Conservation (phyloP, 139 green algal genomes). For the Coelastrella sp. region DNA sequence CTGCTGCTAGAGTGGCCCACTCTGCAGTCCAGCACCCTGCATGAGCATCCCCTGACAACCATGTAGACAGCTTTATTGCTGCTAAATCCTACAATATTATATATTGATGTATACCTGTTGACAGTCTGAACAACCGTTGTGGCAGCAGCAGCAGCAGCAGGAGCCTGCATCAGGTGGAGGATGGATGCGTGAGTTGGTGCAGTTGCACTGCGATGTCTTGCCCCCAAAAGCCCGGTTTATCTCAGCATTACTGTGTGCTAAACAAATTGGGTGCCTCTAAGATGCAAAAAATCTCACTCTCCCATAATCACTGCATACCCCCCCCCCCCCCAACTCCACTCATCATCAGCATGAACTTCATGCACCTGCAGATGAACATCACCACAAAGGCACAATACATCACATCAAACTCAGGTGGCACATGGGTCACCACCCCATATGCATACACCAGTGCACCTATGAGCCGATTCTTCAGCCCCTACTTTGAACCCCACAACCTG, state of each 20-base stretch:
- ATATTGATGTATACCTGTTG: too few species aligned
- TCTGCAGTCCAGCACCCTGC: not conserved
- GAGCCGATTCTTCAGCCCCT: constrained; percentile 34
- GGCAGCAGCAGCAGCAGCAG: not conserved
- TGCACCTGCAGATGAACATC: constrained; percentile 29
- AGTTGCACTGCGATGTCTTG: too few species aligned
- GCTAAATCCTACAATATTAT: too few species aligned
- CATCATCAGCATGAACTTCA: not conserved
- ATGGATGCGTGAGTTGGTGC: too few species aligned
- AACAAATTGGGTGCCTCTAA: not conserved
- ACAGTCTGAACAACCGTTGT: too few species aligned
- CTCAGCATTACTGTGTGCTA: too few species aligned
- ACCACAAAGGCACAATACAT: constrained; percentile 43
- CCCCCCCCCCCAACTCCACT: not conserved
- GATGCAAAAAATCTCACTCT: not conserved
- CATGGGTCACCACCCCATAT: constrained; percentile 12
- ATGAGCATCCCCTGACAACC: not conserved
- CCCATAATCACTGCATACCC: not conserved
- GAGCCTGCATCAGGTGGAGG: too few species aligned
- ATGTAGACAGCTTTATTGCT: too few species aligned
- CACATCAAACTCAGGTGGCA: constrained; percentile 18
- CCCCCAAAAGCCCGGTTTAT: too few species aligned
- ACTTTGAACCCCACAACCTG: constrained; percentile 44
- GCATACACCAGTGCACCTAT: constrained; percentile 17
- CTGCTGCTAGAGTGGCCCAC: not conserved